Evolutionary conservation across 2,329 filamentous ascomycete species (phyloP).

Genomic region (Westerdykella ornata): DNA sequence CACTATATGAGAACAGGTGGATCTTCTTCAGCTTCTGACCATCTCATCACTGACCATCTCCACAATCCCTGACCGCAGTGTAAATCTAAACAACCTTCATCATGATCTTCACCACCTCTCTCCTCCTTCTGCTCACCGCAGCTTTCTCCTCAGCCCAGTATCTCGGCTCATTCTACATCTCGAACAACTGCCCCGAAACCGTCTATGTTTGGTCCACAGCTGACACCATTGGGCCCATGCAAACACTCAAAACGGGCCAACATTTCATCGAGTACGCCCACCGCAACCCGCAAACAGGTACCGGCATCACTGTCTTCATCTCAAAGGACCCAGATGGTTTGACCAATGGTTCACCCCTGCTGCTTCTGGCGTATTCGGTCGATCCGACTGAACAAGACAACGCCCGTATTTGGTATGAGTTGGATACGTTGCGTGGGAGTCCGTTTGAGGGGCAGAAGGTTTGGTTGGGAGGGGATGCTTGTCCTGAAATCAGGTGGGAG

Average conservation of each 20-base stretch:
- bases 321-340: slow-evolving; percentile 33
- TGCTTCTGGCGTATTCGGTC: slow-evolving; percentile 25
- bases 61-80: not conserved
- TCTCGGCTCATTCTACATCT: slow-evolving; percentile 8
- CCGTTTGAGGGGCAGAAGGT: slow-evolving; percentile 27
- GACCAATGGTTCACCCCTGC: slow-evolving; percentile 10
- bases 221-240: not conserved
- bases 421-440: slow-evolving; percentile 36
- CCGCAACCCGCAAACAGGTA: slow-evolving; percentile 34
- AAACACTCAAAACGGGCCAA: not conserved
- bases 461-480: not conserved
- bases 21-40: not conserved
- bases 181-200: slow-evolving; percentile 16
- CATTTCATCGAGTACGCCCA: slow-evolving; percentile 27
- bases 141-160: not conserved
- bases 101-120: not conserved
- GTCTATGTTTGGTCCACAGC: slow-evolving; percentile 24
- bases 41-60: not conserved
- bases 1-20: not conserved
- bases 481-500: not conserved
- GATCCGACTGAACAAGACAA: slow-evolving; percentile 19
- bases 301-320: slow-evolving; percentile 40
- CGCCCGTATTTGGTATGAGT: slow-evolving; percentile 36
- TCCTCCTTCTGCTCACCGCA: not conserved
- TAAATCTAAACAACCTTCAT: not conserved